Base-by-base conservation (phyloP, 495 filamentous ascomycete species). In the Aspergillus avenaceus region DNA sequence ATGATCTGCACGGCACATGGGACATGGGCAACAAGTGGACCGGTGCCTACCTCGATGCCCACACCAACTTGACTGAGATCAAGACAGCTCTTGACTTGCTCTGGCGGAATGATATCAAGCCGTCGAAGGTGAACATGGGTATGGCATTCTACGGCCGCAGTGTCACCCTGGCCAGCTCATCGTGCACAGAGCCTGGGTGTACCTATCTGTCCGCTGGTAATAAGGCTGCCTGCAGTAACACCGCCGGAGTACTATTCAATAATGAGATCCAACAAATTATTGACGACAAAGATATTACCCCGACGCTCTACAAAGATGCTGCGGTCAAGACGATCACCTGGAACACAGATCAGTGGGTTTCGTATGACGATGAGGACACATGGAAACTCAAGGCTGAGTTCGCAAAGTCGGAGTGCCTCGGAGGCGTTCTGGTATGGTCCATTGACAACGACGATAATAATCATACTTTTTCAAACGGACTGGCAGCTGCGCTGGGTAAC, bases 21-120 rank as follows among this genome's bases (percentile, higher is more conserved):
- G 62, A 66, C 34, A n/a, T 52, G 0, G 47, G 29, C 5, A 34
- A 51, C 12, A 52, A 47, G 21, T 41, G 23, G 9, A 54, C 50
- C 27, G 74, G 72, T 4, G 38, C 47, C 8, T 49, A 62, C 26
- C 57, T 76, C 8, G 45, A 59, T 0, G 66, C 64, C 0, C 80
- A 84, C 52, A 81, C 79, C 1, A 83, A 84, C 49, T 47, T 82
- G 0, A 82, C 80, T 0, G 80, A 82, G 57, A 83, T 84, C 47
- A 52, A 79, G 11, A 14, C 52, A 3, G 67, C 65, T 0, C 16
- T 77, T 0, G 59, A 81, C 13, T 69, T 84, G 13, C 55, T 81
- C 1, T 82, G 79, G 79, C 56, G 80, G 2, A 73, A 71, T 49
- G 54, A 71, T 25, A 64, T 84, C 8, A 45, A 49, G 3, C 57